Base-by-base conservation (phyloP, 1,284 basidiomycete genomes). In the Malassezia psittaci region DNA sequence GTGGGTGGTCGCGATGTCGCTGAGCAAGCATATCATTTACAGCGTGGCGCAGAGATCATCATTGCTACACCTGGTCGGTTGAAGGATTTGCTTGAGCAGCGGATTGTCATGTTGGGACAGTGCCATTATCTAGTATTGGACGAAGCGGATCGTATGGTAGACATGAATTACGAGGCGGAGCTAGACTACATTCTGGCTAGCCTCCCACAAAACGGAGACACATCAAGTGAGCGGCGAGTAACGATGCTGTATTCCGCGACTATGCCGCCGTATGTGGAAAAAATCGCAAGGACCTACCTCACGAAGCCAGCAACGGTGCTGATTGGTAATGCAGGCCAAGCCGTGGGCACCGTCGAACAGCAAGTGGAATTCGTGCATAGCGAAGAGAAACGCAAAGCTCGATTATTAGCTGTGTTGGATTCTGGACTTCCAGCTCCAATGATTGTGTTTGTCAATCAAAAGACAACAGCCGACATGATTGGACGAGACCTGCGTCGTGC, bases 111-210 rank as follows among this genome's bases (percentile, higher is more conserved):
- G 36, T 82, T 99, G 48, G 86, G 86, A 5, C 93, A 98, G 77
- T 96, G 93, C 76, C 88, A 88, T 1, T 98, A 96, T 73, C 85
- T 98, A 50, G 91, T 98, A 61, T 93, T 98, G 90, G 94, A 98
- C 76, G 93, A 99, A 79, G 94, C 94, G 16, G 93, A 99, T 76
- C 83, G 91, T 52, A 96, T 98, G 93, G 90, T 98, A 54, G 85
- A 94, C 71, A 83, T 98, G 33, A 94, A 94, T 10, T 98, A 96
- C 76, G 94, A 98, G 76, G 83, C 82, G 13, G 90, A 93, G 73
- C 79, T 99, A 48, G 90, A 87, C 38, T 96, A 89, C 75, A 98
- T 99, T 65, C 79, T 99, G 49, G 93, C 96, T 76, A 83, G 88
- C 57, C 80, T 98, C 61, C 93, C 94, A 3, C 80, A 82, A 2